Evolutionary conservation across 2,329 filamentous ascomycete genomes (phyloP).

Genomic region (Monosporascus sp.): DNA sequence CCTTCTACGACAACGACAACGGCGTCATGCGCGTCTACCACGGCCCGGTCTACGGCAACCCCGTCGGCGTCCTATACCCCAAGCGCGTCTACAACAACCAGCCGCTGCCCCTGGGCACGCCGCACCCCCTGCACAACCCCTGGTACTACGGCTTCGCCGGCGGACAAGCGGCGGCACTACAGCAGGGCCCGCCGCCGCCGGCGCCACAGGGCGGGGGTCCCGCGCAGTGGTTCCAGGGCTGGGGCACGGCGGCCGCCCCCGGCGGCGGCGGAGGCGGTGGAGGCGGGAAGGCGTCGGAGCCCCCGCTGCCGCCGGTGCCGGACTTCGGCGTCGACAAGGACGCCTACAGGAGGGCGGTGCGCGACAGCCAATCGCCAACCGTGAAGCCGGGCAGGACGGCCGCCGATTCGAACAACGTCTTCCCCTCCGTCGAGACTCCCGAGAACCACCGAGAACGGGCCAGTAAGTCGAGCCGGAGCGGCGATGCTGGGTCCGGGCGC

Average conservation of each 20-base stretch:
- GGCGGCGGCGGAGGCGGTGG: background rate
- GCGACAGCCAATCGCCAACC: background rate
- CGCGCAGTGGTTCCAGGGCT: slow-evolving; percentile 17
- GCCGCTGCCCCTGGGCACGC: slow-evolving; percentile 36
- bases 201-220: background rate
- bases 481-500: background rate
- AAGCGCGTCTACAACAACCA: slow-evolving; percentile 25
- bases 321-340: background rate
- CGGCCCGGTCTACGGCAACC: slow-evolving; percentile 50
- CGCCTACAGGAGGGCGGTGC: background rate
- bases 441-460: no score
- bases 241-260: slow-evolving; percentile 7
- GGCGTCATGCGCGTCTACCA: slow-evolving; percentile 54
- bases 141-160: slow-evolving; percentile 35
- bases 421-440: background rate
- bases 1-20: slow-evolving; percentile 50
- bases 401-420: background rate
- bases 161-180: slow-evolving; percentile 8
- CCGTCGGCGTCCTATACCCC: slow-evolving; percentile 43
- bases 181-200: background rate
- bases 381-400: background rate
- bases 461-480: no score
- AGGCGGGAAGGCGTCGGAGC: background rate
- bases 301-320: background rate
- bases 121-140: slow-evolving; percentile 38